Evolutionary conservation across 225 moss, liverwort and hornwort genomes (phyloP).

Genomic region (Straminergon stramineum): DNA sequence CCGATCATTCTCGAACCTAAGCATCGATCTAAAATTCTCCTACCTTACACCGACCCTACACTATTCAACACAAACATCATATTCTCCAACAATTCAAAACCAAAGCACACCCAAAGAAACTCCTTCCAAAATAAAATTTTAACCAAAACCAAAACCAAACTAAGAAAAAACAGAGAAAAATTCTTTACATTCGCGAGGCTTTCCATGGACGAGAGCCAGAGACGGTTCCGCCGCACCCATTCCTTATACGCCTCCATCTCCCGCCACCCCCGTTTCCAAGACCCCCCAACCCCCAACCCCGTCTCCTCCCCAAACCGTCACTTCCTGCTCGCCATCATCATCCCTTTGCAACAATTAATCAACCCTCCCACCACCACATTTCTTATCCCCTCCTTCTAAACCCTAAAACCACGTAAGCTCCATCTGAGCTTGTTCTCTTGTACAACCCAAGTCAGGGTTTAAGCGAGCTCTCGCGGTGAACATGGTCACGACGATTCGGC

Average conservation of each 20-base stretch:
- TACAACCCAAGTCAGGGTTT: background rate
- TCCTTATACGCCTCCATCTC: constrained; percentile 83
- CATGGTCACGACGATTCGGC: background rate
- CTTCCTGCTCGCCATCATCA: background rate
- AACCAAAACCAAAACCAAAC: background rate
- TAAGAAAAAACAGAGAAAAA: background rate
- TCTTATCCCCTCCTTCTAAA: background rate
- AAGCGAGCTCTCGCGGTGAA: background rate
- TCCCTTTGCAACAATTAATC: background rate
- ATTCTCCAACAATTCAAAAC: background rate
- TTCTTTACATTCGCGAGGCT: constrained; percentile 70
- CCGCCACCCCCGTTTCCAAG: background rate
- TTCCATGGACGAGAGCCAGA: constrained; percentile 87
- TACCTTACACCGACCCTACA: background rate
- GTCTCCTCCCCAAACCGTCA: background rate
- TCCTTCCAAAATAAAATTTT: background rate
- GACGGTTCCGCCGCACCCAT: constrained; percentile 87
- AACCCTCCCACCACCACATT: background rate
- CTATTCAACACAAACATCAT: background rate
- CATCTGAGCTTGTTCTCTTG: background rate
- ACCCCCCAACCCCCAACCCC: too few species aligned
- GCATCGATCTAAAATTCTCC: background rate
- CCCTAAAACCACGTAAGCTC: background rate
- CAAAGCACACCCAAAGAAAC: too few species aligned
- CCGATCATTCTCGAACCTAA: background rate